These are phyloP conservation scores for Populus alba DNA, from an alignment of 345 rosid genomes.

Conservation along the genomic window DNA sequence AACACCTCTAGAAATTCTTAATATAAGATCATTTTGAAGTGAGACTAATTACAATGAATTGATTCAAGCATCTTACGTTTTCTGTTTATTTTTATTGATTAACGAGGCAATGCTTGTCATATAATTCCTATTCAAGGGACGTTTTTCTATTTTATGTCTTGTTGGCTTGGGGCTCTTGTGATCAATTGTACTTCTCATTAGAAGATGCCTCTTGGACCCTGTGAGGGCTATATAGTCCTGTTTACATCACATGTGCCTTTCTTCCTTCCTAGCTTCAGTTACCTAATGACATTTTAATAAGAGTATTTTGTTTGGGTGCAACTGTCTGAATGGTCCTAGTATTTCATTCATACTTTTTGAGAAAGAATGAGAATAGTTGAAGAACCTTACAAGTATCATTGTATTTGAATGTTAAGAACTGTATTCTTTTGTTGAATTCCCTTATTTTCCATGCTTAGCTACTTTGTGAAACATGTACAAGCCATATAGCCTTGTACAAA, in stretches of 20 bases:
- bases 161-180: not conserved
- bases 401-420: not conserved
- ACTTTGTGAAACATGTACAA: not conserved
- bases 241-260: slow-evolving; percentile 1
- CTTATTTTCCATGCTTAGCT: not conserved
- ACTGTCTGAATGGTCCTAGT: not conserved
- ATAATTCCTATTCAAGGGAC: not conserved
- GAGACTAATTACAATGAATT: not conserved
- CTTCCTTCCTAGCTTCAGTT: not conserved
- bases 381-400: not conserved
- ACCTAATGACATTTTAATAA: no score
- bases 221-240: not conserved
- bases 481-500: not conserved
- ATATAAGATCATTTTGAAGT: not conserved
- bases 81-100: no score
- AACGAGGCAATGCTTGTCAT: not conserved
- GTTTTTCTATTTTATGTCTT: not conserved
- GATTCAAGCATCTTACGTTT: not conserved
- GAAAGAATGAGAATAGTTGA: not conserved
- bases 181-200: not conserved
- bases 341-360: not conserved
- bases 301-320: not conserved
- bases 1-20: not conserved
- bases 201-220: not conserved
- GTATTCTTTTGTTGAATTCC: not conserved